Conservation (phyloP, 257 asterid genomes). For the Petunia axillaris region DNA sequence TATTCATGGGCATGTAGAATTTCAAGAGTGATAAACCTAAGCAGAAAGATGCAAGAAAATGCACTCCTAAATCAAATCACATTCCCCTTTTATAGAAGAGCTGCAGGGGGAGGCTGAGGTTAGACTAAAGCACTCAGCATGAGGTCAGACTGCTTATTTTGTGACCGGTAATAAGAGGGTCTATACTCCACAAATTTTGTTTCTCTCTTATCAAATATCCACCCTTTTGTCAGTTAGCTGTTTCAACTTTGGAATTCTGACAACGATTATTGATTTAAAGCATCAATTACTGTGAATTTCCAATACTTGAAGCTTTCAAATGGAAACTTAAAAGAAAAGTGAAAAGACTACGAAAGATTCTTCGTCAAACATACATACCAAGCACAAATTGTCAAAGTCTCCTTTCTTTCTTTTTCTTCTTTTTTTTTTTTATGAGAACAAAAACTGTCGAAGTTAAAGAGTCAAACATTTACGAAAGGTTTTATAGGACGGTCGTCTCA, state of each 20-base stretch:
- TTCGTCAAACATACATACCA: conserved; percentile 12
- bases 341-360: conserved; percentile 1
- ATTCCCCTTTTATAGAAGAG: conserved; percentile 4
- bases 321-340: conserved; percentile 15
- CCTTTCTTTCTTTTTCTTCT: too few species aligned
- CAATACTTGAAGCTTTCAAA: conserved; percentile 12
- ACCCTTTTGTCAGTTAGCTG: background rate
- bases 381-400: background rate
- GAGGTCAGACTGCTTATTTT: background rate
- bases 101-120: background rate
- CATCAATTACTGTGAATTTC: conserved; percentile 14
- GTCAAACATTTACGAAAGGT: background rate
- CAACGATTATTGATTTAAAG: background rate
- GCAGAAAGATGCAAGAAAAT: background rate
- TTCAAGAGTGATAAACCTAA: background rate
- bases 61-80: conserved; percentile 10
- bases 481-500: background rate
- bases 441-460: background rate
- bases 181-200: conserved; percentile 10
- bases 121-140: background rate
- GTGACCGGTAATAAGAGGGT: background rate
- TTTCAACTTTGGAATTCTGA: conserved; percentile 1
- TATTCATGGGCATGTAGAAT: conserved; percentile 12
- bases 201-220: background rate
- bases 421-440: too few species aligned